Evolutionary conservation across 441 rosid species (phyloP).

Genomic region (Breynia disticha): DNA sequence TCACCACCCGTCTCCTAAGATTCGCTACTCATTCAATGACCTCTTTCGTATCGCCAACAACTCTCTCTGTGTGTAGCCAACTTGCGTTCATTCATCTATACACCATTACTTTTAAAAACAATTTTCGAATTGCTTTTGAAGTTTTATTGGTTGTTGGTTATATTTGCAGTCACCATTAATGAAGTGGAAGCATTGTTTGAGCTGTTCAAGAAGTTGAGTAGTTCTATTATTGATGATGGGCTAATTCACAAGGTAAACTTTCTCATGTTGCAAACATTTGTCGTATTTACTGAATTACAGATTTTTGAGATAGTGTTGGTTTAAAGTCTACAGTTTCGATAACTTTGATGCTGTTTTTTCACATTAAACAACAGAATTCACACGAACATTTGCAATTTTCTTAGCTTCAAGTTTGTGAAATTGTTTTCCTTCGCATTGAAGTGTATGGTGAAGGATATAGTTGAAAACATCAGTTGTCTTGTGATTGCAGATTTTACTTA

Average conservation of each 20-base stretch:
- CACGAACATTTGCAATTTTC: too few species aligned
- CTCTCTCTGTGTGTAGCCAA: slow-evolving; percentile 18
- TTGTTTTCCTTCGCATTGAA: too few species aligned
- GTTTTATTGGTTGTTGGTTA: not conserved
- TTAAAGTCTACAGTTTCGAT: too few species aligned
- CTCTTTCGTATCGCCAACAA: slow-evolving; percentile 22
- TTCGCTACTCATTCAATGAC: slow-evolving; percentile 18
- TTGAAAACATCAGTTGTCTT: not conserved
- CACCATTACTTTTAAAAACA: too few species aligned
- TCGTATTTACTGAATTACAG: too few species aligned
- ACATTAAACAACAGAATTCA: too few species aligned
- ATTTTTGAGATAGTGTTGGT: too few species aligned
- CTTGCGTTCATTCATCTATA: not conserved
- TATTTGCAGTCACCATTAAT: slow-evolving; percentile 36
- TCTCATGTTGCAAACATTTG: too few species aligned
- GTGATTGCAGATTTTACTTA: not conserved
- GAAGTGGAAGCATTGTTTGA: slow-evolving; percentile 48
- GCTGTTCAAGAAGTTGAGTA: slow-evolving; percentile 35
- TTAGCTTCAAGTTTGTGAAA: too few species aligned
- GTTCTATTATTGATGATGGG: slow-evolving; percentile 36
- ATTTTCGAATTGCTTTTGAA: not conserved
- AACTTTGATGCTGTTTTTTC: too few species aligned
- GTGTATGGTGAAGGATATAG: too few species aligned
- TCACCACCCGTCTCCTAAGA: slow-evolving; percentile 12
- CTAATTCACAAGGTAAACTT: slow-evolving; percentile 33